These are phyloP conservation scores for Tagetes erecta DNA, from an alignment of 129 eudicot species.

Conservation along the genomic window DNA sequence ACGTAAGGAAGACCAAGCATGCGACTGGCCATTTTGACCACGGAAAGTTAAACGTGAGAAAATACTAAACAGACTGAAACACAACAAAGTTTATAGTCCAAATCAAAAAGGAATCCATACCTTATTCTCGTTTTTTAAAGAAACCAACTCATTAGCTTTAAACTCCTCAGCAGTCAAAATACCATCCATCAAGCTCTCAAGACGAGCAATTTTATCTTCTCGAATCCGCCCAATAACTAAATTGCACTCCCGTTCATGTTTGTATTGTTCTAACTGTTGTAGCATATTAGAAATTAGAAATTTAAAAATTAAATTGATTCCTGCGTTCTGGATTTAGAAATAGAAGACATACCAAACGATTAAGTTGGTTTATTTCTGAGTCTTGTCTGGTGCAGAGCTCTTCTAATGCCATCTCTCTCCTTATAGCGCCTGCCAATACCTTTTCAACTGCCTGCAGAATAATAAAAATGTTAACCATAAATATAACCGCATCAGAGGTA, in stretches of 20 bases:
- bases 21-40: background rate
- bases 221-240: slow-evolving; percentile 76
- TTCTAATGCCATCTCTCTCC: slow-evolving; percentile 98
- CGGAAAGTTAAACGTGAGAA: background rate
- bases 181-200: slow-evolving; percentile 97
- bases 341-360: slow-evolving; percentile 65
- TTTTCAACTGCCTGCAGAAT: slow-evolving; percentile 87
- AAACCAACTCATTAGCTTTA: slow-evolving; percentile 64
- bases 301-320: background rate
- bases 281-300: slow-evolving; percentile 12
- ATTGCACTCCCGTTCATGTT: slow-evolving; percentile 95
- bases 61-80: background rate
- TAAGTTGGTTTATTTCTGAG: slow-evolving; percentile 79
- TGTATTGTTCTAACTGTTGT: slow-evolving; percentile 83
- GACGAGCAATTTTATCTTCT: slow-evolving; percentile 89
- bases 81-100: slow-evolving; percentile 5
- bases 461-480: slow-evolving; percentile 5
- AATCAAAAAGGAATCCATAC: slow-evolving; percentile 33
- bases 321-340: slow-evolving; percentile 8
- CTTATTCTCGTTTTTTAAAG: slow-evolving; percentile 72
- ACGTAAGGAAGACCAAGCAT: too few species aligned
- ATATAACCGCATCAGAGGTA: background rate
- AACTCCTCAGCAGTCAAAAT: slow-evolving; percentile 76
- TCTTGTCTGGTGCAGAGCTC: slow-evolving; percentile 75
- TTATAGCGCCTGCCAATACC: slow-evolving; percentile 95